A percentile compares a stretch with the other conserved stretches of the same genome.
Conservation (phyloP, 345 rosid genomes). For the Carallia brachiata region DNA sequence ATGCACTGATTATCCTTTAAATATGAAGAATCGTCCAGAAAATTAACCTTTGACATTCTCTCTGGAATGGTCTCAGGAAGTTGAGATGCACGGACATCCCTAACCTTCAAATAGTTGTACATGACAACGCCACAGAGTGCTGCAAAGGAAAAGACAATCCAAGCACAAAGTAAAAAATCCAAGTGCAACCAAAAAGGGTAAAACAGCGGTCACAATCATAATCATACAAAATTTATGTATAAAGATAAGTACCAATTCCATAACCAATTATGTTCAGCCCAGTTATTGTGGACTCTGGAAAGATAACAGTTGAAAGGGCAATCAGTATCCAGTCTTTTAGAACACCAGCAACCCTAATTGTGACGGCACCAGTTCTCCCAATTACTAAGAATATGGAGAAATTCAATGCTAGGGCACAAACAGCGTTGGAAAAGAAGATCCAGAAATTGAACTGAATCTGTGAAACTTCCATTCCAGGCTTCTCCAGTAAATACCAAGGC, state of each 20-base stretch:
- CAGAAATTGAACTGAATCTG: constrained; percentile 93
- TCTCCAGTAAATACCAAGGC: constrained; percentile 92
- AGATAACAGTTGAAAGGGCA: constrained; percentile 88
- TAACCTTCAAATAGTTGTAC: constrained; percentile 85
- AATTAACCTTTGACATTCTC: constrained; percentile 73
- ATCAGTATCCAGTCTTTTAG: constrained; percentile 96
- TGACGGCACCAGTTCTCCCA: constrained; percentile 95
- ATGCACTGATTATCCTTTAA: not conserved
- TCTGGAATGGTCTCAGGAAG: constrained; percentile 68
- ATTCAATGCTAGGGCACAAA: constrained; percentile 87
- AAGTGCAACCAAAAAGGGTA: not conserved
- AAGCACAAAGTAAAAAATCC: not conserved
- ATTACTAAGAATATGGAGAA: constrained; percentile 89
- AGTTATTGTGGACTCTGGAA: constrained; percentile 89
- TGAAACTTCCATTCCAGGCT: constrained; percentile 71
- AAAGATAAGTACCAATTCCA: constrained; percentile 61
- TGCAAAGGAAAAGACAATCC: constrained; percentile 27
- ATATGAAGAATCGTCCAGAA: constrained; percentile 14
- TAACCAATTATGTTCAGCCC: constrained; percentile 91
- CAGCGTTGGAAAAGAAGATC: constrained; percentile 96
- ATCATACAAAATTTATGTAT: not conserved
- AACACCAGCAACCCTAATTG: constrained; percentile 93
- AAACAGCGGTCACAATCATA: not conserved
- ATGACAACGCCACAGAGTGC: constrained; percentile 94
- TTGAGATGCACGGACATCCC: constrained; percentile 73